Base-by-base conservation (phyloP, 1,284 basidiomycete genomes). In the Neolentinus lepideus region DNA sequence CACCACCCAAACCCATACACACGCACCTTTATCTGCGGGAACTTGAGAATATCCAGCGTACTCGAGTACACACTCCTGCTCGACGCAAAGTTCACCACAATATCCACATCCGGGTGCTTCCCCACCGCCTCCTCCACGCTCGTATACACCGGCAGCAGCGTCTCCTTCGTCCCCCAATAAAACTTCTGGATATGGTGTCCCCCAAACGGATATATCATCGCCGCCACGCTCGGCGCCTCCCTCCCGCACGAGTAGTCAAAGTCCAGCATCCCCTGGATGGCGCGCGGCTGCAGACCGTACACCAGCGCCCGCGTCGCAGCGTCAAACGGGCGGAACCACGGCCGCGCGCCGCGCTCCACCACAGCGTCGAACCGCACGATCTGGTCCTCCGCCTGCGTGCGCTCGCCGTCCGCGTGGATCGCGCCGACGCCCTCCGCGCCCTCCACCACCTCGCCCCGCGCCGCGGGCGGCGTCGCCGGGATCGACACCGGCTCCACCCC, bases 171-270 rank as follows among this genome's bases (percentile, higher is more conserved):
- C 59, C 96, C 96, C 96, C 96, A 99, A 83, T 99, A 95, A 83
- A 98, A 97, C 81, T 99, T 99, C 76, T 99, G 96, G 73, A 98
- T 97, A 78, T 98, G 96, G 77, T 98, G 96, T 31, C 96, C 96
- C 70, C 96, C 96, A 75, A 99, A 99, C 69, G 97, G 97, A 75
- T 99, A 99, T 73, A 99, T 98, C 96, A 99, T 99, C 55, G 97
- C 96, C 38, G 96, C 96, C 61, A 99, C 96, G 55, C 89, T 93
- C 51, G 96, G 95, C n/a, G 87, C 83, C 59, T 83, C 74, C 61
- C 97, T 92, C 31, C 96, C 96, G 73, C 97, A 99, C 16, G 93
- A 94, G 77, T 90, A 99, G 80, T 99, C 96, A 66, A 99, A 99
- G 83, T 99, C 96, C 64, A 99, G 90, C 97, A 99, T 99, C 68